Conservation (phyloP, 345 rosid genomes). For the Bruguiera parviflora region DNA sequence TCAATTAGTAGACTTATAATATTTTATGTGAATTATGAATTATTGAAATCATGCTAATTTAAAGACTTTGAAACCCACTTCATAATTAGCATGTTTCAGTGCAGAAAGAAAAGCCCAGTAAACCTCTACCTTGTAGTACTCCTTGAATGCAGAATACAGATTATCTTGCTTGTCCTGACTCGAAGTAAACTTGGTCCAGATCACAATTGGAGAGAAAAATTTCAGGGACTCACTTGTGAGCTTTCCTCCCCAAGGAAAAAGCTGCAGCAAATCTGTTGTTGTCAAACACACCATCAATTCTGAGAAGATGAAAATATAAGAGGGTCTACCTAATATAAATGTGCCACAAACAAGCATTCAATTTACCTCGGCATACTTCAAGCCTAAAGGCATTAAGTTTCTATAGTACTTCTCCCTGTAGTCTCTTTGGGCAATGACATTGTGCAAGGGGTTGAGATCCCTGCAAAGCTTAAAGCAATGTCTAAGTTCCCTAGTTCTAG, state of each 20-base stretch:
- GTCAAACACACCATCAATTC: constrained; percentile 32
- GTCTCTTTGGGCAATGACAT: constrained; percentile 40
- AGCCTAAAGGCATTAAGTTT: constrained; percentile 52
- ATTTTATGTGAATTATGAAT: not conserved
- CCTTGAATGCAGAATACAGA: constrained; percentile 57
- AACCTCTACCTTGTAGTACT: constrained; percentile 55
- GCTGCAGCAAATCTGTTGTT: constrained; percentile 60
- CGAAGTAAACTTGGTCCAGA: constrained; percentile 62
- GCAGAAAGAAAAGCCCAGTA: not conserved
- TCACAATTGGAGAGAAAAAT: constrained; percentile 69
- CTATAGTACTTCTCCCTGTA: constrained; percentile 78
- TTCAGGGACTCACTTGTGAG: constrained; percentile 79
- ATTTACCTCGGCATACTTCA: constrained; percentile 64
- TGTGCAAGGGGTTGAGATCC: constrained; percentile 90
- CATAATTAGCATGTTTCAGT: not conserved
- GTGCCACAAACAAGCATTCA: constrained; percentile 15
- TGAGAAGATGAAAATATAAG: not conserved
- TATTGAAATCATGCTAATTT: not conserved
- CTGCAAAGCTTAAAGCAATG: constrained; percentile 33
- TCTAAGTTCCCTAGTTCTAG: constrained; percentile 7
- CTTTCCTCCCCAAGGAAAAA: constrained; percentile 97
- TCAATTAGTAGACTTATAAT: not conserved
- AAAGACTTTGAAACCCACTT: not conserved
- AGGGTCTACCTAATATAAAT: not conserved
- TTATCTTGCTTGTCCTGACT: constrained; percentile 38